phyloP scores from a whole-genome alignment of 108 stramenopile genomes.

The Cyclotella atomus region DNA sequence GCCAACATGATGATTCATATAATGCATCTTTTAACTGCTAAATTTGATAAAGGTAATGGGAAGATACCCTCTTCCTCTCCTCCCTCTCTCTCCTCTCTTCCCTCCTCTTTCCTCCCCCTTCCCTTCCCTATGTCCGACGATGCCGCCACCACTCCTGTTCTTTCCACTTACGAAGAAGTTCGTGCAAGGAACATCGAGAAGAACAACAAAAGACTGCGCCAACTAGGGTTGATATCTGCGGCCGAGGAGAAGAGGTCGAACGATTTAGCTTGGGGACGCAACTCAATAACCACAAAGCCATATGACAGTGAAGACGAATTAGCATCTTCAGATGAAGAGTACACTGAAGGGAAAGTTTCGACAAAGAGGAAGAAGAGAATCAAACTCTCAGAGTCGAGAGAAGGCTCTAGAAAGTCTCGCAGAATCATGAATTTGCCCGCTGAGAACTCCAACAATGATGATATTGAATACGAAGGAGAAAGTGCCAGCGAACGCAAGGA shows the following conservation, averaged over 20 bases:
- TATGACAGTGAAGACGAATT: constrained; percentile 7
- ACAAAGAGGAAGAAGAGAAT: constrained; percentile 13
- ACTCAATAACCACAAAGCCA: neutral
- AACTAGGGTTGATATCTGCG: constrained; percentile 73
- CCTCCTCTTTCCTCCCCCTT: neutral
- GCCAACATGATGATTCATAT: too few relatives aligned
- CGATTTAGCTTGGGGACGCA: constrained; percentile 54
- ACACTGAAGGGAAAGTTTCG: constrained; percentile 4
- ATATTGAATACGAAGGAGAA: neutral
- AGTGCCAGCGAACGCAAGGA: constrained; percentile 23
- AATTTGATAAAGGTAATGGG: too few relatives aligned
- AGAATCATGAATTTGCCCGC: constrained; percentile 54
- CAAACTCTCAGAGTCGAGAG: constrained; percentile 8
- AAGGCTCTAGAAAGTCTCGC: constrained; percentile 61
- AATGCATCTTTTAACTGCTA: too few relatives aligned
- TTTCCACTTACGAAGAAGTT: constrained; percentile 63
- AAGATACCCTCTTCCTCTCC: too few relatives aligned
- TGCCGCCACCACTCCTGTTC: neutral
- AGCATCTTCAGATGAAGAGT: constrained; percentile 11
- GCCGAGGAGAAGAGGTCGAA: constrained; percentile 72
- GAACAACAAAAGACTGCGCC: constrained; percentile 74
- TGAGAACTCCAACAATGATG: neutral
- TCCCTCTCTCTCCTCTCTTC: too few relatives aligned
- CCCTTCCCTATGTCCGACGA: neutral
- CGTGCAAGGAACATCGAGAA: constrained; percentile 76